phyloP scores from a whole-genome alignment of 257 asterid genomes.

The Penstemon davidsonii region DNA sequence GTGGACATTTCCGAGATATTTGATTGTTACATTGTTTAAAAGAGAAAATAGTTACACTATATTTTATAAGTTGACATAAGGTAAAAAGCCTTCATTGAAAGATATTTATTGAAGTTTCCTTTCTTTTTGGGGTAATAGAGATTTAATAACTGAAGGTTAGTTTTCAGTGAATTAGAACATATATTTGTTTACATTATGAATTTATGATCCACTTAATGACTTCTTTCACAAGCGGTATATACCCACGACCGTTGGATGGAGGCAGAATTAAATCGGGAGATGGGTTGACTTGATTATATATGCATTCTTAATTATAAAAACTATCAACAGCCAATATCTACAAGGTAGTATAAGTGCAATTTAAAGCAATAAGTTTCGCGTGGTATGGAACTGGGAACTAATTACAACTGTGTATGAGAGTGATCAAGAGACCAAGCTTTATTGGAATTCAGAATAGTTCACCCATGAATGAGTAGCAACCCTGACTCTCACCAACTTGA shows the following conservation, averaged over 20 bases:
- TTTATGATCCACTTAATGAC: not conserved
- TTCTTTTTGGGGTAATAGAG: too few species aligned
- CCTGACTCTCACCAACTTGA: not conserved
- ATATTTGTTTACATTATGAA: too few species aligned
- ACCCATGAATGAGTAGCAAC: not conserved
- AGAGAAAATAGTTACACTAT: too few species aligned
- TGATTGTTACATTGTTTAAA: too few species aligned
- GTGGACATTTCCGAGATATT: too few species aligned
- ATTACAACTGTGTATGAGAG: not conserved
- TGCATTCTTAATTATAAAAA: conserved; percentile 15
- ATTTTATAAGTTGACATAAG: conserved; percentile 1
- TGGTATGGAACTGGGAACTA: conserved; percentile 2
- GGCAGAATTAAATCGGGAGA: conserved; percentile 1
- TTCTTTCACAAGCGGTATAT: not conserved
- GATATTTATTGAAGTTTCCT: not conserved
- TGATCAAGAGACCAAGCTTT: not conserved
- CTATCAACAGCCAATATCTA: not conserved
- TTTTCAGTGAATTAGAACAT: too few species aligned
- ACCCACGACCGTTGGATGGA: not conserved
- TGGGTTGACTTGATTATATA: not conserved
- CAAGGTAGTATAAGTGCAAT: conserved; percentile 14
- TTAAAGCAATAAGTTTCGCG: conserved; percentile 6
- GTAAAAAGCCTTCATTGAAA: conserved; percentile 9
- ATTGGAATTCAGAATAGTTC: not conserved
- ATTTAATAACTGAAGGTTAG: too few species aligned